Conservation (phyloP, 2,329 filamentous ascomycete species). For the Madurella fahalii region DNA sequence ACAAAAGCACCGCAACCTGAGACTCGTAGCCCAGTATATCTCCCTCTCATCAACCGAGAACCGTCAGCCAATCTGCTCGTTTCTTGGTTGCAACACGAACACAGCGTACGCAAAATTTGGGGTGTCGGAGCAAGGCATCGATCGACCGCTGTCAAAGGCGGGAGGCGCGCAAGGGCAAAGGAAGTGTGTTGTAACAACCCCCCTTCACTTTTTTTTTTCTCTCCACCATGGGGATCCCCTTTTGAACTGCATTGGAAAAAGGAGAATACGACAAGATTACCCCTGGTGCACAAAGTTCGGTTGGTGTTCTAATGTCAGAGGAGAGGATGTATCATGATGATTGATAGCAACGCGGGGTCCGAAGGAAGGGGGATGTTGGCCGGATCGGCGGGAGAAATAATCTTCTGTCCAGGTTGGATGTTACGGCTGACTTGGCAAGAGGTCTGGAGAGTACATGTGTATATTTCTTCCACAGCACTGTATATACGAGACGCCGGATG, state of each 20-base stretch:
- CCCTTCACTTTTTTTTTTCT: conserved; percentile 1
- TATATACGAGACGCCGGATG: too few species aligned
- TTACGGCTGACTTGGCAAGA: too few species aligned
- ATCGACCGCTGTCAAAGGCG: not conserved
- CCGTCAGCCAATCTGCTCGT: not conserved
- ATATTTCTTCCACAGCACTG: too few species aligned
- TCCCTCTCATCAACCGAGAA: not conserved
- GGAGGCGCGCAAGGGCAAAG: not conserved
- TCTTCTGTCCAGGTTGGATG: too few species aligned
- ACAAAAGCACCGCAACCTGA: not conserved
- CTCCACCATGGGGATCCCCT: conserved; percentile 3
- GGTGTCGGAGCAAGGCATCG: conserved; percentile 1
- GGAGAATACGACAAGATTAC: conserved; percentile 16
- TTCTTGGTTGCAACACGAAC: not conserved
- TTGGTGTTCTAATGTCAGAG: not conserved
- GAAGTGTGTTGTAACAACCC: conserved; percentile 9
- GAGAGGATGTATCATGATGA: not conserved
- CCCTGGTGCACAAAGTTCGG: not conserved
- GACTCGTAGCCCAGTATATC: not conserved
- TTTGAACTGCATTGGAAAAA: conserved; percentile 3
- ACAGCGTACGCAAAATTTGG: not conserved
- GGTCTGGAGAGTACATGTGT: too few species aligned
- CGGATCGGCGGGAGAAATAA: not conserved
- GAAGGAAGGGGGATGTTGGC: not conserved
- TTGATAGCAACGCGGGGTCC: not conserved